Percentiles rank a stretch among this genome's conserved stretches.
phyloP scores from a whole-genome alignment of 2,329 filamentous ascomycete genomes.

The Aureobasidium musti region DNA sequence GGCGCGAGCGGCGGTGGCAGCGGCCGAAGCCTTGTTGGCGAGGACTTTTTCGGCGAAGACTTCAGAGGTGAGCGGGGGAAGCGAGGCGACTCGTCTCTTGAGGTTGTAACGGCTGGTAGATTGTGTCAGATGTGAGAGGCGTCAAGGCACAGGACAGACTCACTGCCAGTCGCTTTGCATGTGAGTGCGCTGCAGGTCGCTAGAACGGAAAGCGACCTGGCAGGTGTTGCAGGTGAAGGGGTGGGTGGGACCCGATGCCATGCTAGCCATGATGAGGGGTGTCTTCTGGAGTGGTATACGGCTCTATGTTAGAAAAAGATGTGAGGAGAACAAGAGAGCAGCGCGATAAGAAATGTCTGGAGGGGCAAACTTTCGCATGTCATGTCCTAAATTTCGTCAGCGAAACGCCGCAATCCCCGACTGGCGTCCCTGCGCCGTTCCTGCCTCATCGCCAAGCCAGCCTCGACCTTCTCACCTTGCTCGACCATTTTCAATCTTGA shows the following conservation, averaged over 20 bases:
- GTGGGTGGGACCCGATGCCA: slow-evolving; percentile 54
- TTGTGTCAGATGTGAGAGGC: neutral
- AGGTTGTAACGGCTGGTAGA: slow-evolving; percentile 82
- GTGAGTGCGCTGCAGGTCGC: slow-evolving; percentile 87
- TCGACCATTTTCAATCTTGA: neutral
- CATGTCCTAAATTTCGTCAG: slow-evolving; percentile 17
- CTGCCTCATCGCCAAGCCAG: slow-evolving; percentile 6
- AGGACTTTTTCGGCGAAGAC: slow-evolving; percentile 95
- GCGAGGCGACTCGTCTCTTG: slow-evolving; percentile 85
- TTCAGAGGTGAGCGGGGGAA: slow-evolving; percentile 89
- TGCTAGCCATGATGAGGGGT: slow-evolving; percentile 9
- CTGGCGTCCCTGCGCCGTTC: neutral
- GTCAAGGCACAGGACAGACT: slow-evolving; percentile 46
- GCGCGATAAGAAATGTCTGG: slow-evolving; percentile 25
- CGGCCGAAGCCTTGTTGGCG: slow-evolving; percentile 81
- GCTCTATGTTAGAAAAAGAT: neutral
- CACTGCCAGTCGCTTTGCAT: slow-evolving; percentile 99
- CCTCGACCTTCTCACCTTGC: neutral
- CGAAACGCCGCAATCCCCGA: slow-evolving; percentile 21
- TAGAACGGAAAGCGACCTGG: slow-evolving; percentile 92
- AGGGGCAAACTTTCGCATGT: slow-evolving; percentile 25
- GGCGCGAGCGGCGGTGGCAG: slow-evolving; percentile 82
- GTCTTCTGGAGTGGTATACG: neutral
- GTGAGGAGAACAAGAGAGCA: slow-evolving; percentile 2
- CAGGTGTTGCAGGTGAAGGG: slow-evolving; percentile 99